Conservation (phyloP, 2,329 filamentous ascomycete genomes). For the Xylariaceae sp. region DNA sequence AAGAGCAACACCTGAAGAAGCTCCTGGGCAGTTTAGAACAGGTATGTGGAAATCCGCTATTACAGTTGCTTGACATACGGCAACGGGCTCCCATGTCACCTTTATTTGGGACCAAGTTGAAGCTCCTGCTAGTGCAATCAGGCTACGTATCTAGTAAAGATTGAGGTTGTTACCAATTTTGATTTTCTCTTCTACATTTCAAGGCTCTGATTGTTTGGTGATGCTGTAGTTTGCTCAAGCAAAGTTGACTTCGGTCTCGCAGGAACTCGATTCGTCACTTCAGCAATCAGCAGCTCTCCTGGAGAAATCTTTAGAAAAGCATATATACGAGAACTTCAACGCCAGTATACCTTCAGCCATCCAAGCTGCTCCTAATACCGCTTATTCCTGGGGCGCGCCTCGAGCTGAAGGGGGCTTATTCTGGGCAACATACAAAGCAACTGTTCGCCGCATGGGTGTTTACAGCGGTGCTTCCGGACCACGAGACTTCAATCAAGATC, state of each 20-base stretch:
- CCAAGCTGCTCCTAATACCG: conserved; percentile 43
- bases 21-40: conserved; percentile 30
- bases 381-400: conserved; percentile 47
- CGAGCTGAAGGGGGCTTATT: conserved; percentile 51
- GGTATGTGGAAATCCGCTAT: conserved; percentile 27
- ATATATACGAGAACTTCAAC: conserved; percentile 53
- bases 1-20: conserved; percentile 29
- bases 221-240: conserved; percentile 11
- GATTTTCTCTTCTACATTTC: background rate
- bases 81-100: background rate
- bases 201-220: background rate
- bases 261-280: conserved; percentile 48
- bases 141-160: conserved; percentile 11
- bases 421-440: conserved; percentile 62
- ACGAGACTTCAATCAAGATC: conserved; percentile 37
- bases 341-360: conserved; percentile 47
- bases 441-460: conserved; percentile 38
- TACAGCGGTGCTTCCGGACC: conserved; percentile 38
- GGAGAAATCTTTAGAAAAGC: conserved; percentile 47
- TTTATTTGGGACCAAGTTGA: background rate
- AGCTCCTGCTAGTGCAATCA: background rate
- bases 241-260: background rate
- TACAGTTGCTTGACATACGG: conserved; percentile 1
- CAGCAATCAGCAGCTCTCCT: conserved; percentile 46
- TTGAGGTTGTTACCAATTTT: background rate